phyloP scores from a whole-genome alignment of 192 early-diverging fungal species.

The Geranomyces variabilis region DNA sequence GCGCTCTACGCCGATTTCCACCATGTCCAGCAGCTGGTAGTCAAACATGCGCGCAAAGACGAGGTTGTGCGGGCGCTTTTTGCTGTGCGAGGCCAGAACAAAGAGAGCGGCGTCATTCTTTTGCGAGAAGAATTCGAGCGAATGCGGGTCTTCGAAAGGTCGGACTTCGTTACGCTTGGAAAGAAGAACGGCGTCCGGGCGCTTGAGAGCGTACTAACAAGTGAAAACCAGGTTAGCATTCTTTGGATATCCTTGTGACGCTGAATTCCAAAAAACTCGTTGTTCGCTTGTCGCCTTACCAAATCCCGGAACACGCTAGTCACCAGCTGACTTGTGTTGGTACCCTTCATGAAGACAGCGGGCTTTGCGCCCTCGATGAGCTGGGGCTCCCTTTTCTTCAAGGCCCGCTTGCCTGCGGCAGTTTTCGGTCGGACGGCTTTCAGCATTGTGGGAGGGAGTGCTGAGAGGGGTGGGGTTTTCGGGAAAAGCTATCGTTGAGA shows the following conservation, averaged over 20 bases:
- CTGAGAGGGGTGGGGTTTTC: too few species aligned
- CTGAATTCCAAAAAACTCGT: too few species aligned
- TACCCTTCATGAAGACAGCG: conserved; percentile 86
- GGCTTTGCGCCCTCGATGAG: conserved; percentile 89
- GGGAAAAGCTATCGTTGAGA: too few species aligned
- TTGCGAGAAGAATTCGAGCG: conserved; percentile 89
- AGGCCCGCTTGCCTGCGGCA: conserved; percentile 82
- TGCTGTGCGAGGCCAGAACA: conserved; percentile 88
- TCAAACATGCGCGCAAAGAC: conserved; percentile 91
- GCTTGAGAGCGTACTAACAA: conserved; percentile 81
- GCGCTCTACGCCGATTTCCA: conserved; percentile 85
- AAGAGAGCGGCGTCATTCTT: conserved; percentile 96
- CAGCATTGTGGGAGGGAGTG: too few species aligned
- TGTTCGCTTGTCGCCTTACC: conserved; percentile 51
- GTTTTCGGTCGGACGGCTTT: conserved; percentile 40
- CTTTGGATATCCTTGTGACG: neutral
- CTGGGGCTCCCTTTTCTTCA: conserved; percentile 88
- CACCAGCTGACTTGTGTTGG: conserved; percentile 82
- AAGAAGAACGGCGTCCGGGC: conserved; percentile 86
- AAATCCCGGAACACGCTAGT: conserved; percentile 87
- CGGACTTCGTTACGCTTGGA: conserved; percentile 93
- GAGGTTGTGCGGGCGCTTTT: conserved; percentile 96
- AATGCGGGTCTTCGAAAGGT: conserved; percentile 93
- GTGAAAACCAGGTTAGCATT: neutral
- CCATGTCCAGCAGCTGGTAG: conserved; percentile 91